Conservation (phyloP, 768 basidiomycete species). For the Pulveroboletus sp. region DNA sequence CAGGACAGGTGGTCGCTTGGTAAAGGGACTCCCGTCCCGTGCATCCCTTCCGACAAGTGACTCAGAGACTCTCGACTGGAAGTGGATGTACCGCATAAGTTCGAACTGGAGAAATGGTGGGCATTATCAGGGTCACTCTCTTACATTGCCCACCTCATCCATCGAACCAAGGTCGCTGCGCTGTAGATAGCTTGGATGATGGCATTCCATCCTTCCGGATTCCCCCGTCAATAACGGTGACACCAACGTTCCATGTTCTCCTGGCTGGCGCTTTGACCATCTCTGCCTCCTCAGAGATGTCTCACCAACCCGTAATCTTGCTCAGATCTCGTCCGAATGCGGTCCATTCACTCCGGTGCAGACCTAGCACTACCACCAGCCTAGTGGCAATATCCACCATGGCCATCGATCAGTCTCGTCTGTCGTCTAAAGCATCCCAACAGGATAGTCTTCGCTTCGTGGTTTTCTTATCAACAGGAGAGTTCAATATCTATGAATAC, state of each 20-base stretch:
- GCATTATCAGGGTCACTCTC: slow-evolving; percentile 17
- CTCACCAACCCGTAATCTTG: slow-evolving; percentile 17
- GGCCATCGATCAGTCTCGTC: slow-evolving; percentile 71
- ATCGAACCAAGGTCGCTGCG: slow-evolving; percentile 55
- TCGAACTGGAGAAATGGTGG: slow-evolving; percentile 78
- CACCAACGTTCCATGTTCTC: slow-evolving; percentile 39
- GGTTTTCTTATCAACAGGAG: slow-evolving; percentile 63
- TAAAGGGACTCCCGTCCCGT: slow-evolving; percentile 55
- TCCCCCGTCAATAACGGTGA: neutral
- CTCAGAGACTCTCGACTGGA: slow-evolving; percentile 52
- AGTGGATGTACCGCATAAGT: slow-evolving; percentile 83
- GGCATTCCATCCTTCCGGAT: slow-evolving; percentile 4
- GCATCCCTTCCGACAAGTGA: slow-evolving; percentile 31
- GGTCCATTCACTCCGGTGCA: slow-evolving; percentile 41
- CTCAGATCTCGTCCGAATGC: slow-evolving; percentile 19
- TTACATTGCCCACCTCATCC: slow-evolving; percentile 18
- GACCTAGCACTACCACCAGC: slow-evolving; percentile 31
- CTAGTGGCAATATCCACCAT: slow-evolving; percentile 54
- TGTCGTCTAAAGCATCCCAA: slow-evolving; percentile 31
- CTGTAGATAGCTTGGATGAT: slow-evolving; percentile 35
- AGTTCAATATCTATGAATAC: slow-evolving; percentile 57
- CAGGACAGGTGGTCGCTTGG: slow-evolving; percentile 51
- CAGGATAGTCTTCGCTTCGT: slow-evolving; percentile 42
- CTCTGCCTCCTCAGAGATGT: slow-evolving; percentile 43
- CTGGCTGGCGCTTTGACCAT: slow-evolving; percentile 59